Percentiles rank a stretch among this genome's conserved stretches.
These are phyloP conservation scores for Cyberlindnera sargentensis DNA, from an alignment of 805 yeast genomes.

Conservation along the genomic window DNA sequence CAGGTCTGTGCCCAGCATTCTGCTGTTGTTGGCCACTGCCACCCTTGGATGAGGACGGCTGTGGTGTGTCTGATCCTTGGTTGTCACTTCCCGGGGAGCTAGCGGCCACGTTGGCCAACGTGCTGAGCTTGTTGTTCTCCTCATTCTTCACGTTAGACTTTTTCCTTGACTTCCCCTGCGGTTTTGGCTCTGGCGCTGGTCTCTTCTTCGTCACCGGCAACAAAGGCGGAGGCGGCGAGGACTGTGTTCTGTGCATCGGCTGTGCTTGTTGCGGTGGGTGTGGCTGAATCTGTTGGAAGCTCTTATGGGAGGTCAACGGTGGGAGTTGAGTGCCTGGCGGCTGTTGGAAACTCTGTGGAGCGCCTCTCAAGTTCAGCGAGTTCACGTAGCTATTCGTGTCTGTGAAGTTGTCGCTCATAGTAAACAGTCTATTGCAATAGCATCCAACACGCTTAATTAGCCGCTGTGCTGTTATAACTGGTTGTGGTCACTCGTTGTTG, in stretches of 20 bases:
- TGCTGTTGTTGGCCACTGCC: constrained; percentile 6
- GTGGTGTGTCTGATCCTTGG: neutral
- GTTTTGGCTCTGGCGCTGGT: constrained; percentile 1
- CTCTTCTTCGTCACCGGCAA: constrained; percentile 11
- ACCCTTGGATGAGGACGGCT: too few relatives aligned
- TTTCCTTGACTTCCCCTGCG: constrained; percentile 2
- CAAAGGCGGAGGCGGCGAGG: too few relatives aligned
- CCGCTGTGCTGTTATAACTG: too few relatives aligned
- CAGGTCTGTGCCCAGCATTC: constrained; percentile 70
- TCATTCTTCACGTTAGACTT: constrained; percentile 3
- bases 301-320: neutral
- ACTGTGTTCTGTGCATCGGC: too few relatives aligned
- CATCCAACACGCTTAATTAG: too few relatives aligned
- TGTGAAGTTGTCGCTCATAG: constrained; percentile 25
- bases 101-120: constrained; percentile 10
- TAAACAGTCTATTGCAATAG: too few relatives aligned
- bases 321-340: neutral
- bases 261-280: constrained; percentile 2
- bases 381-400: constrained; percentile 23
- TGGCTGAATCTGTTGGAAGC: constrained; percentile 4
- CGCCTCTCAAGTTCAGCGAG: constrained; percentile 11
- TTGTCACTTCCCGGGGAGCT: constrained; percentile 5
- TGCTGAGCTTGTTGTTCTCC: constrained; percentile 12
- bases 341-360: neutral
- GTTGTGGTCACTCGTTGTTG: too few relatives aligned